A percentile compares a stretch with the other conserved stretches of the same genome.
These are phyloP conservation scores for Colletotrichum liriopes DNA, from an alignment of 2,329 filamentous ascomycete genomes.

Conservation along the genomic window DNA sequence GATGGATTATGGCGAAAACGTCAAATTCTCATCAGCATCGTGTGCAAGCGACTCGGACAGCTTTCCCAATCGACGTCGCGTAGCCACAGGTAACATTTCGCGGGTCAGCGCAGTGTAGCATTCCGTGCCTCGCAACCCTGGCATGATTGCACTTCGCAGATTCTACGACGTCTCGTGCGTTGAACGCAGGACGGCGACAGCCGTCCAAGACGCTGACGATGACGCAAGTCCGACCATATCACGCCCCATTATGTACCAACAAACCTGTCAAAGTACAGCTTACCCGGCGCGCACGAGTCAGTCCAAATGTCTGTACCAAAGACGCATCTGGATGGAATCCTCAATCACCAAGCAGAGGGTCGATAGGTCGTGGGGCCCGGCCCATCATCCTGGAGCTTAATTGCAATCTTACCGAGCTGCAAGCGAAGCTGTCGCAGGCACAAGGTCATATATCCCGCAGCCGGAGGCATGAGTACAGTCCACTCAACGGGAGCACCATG, in stretches of 20 bases:
- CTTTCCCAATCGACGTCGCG: background rate
- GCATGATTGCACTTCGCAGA: slow-evolving; percentile 10
- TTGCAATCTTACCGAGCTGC: slow-evolving; percentile 20
- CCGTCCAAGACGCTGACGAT: slow-evolving; percentile 18
- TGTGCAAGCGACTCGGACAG: background rate
- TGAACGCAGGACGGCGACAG: slow-evolving; percentile 4
- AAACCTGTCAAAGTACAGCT: slow-evolving; percentile 35
- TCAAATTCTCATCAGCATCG: background rate
- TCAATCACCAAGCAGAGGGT: slow-evolving; percentile 13
- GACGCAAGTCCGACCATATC: slow-evolving; percentile 29
- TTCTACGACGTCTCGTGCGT: slow-evolving; percentile 17
- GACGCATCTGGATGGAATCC: slow-evolving; percentile 19
- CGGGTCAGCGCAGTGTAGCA: slow-evolving; percentile 25
- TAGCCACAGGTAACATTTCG: slow-evolving; percentile 17
- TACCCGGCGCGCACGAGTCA: slow-evolving; percentile 28
- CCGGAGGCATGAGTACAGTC: background rate
- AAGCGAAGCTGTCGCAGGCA: slow-evolving; percentile 8
- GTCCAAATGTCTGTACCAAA: slow-evolving; percentile 28
- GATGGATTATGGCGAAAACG: background rate
- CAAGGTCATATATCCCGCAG: slow-evolving; percentile 17
- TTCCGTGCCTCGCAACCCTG: slow-evolving; percentile 30
- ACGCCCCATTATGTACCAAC: slow-evolving; percentile 23
- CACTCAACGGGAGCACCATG: slow-evolving; percentile 8
- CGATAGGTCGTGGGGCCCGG: slow-evolving; percentile 9
- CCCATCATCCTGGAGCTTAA: slow-evolving; percentile 29